Conservation (phyloP, 306 rosid species). For the Mimosa pudica region DNA sequence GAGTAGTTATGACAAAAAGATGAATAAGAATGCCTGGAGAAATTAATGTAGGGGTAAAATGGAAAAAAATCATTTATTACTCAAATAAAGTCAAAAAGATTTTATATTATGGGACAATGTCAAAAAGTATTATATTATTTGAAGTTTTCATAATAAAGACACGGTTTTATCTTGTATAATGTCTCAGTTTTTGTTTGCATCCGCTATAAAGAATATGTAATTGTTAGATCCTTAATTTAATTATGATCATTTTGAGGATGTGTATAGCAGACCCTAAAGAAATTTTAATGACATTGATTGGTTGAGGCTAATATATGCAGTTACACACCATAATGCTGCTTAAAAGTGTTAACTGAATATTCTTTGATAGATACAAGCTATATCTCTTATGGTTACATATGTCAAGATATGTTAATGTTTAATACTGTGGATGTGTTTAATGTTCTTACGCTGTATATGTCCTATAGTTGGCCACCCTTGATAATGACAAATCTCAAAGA, state of each 20-base stretch:
- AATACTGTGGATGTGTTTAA: constrained; percentile 12
- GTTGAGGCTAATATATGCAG: neutral
- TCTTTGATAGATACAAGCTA: neutral
- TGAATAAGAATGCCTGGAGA: too few relatives aligned
- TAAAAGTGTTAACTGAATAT: neutral
- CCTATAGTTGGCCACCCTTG: constrained; percentile 38
- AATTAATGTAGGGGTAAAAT: too few relatives aligned
- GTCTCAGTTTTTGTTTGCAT: neutral
- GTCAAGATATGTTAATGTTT: neutral
- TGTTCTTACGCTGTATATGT: neutral
- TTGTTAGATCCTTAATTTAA: neutral
- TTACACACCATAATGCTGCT: neutral
- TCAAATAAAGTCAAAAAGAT: too few relatives aligned
- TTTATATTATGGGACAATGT: neutral
- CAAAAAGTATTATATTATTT: neutral
- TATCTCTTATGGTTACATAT: neutral
- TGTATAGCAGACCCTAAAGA: neutral
- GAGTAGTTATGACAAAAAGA: too few relatives aligned
- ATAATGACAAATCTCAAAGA: constrained; percentile 89
- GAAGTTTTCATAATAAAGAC: neutral
- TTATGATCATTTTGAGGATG: neutral
- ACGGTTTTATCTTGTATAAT: neutral
- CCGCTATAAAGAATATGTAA: neutral
- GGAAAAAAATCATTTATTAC: too few relatives aligned
- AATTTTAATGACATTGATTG: neutral